These are phyloP conservation scores for Sugiyamaella boreocaroliniensis DNA, from an alignment of 805 yeast genomes.

Conservation along the genomic window DNA sequence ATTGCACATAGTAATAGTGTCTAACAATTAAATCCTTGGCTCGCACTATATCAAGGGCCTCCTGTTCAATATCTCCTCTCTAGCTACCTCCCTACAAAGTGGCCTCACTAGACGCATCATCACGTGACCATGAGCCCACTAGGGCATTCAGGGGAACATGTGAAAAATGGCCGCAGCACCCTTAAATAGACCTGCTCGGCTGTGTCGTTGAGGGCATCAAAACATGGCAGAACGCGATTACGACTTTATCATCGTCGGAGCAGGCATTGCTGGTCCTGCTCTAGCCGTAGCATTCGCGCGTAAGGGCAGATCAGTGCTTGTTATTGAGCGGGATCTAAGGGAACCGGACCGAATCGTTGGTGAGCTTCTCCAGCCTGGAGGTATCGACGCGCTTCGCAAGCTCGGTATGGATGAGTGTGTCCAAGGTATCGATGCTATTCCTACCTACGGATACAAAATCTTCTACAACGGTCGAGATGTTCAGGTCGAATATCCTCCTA, in stretches of 20 bases:
- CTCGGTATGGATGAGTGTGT: conserved; percentile 76
- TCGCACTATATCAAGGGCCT: no score
- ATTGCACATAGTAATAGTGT: no score
- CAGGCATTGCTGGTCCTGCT: conserved; percentile 97
- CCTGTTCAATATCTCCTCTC: no score
- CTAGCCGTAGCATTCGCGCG: conserved; percentile 84
- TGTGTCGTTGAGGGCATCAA: not conserved
- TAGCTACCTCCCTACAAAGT: not conserved
- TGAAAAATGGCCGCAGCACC: not conserved
- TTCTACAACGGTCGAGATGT: conserved; percentile 55
- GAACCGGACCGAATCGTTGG: conserved; percentile 97
- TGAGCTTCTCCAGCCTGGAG: conserved; percentile 94
- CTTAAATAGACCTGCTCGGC: not conserved
- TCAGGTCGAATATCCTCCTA: conserved; percentile 47
- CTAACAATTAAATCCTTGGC: no score
- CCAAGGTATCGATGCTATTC: conserved; percentile 69
- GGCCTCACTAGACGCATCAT: not conserved
- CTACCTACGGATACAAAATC: conserved; percentile 74
- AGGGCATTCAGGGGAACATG: not conserved
- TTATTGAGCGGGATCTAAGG: conserved; percentile 80
- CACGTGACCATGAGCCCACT: not conserved
- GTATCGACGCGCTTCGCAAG: conserved; percentile 74
- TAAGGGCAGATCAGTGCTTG: conserved; percentile 76
- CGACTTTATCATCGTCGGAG: conserved; percentile 92
- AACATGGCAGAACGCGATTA: conserved; percentile 30